Evolutionary conservation across 768 basidiomycete species (phyloP).

Genomic region (Panaeolus papilionaceus): DNA sequence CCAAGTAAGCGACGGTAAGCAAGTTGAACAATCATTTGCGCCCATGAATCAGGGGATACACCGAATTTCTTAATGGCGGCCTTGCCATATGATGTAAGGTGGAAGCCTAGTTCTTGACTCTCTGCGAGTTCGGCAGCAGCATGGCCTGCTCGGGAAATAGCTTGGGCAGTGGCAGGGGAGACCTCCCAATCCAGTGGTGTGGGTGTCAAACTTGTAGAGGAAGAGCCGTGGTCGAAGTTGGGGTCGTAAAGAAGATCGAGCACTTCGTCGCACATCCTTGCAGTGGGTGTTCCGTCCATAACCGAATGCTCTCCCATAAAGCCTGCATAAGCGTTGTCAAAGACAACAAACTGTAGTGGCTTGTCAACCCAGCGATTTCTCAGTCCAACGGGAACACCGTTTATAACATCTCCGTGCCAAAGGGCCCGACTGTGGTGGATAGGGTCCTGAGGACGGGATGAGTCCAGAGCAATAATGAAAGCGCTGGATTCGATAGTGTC

Average conservation of each 20-base stretch:
- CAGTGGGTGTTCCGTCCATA: conserved; percentile 90
- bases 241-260: conserved; percentile 64
- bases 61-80: conserved; percentile 84
- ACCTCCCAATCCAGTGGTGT: conserved; percentile 70
- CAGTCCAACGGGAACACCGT: conserved; percentile 58
- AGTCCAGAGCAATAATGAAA: conserved; percentile 83
- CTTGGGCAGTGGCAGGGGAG: conserved; percentile 47
- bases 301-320: conserved; percentile 93
- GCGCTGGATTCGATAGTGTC: conserved; percentile 84
- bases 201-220: conserved; percentile 40
- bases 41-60: conserved; percentile 94
- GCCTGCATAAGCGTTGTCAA: conserved; percentile 81
- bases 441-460: conserved; percentile 54
- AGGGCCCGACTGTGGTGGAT: conserved; percentile 70
- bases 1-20: conserved; percentile 80
- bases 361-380: conserved; percentile 90
- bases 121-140: conserved; percentile 64
- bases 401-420: conserved; percentile 80
- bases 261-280: conserved; percentile 73
- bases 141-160: conserved; percentile 62
- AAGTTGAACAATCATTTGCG: conserved; percentile 90
- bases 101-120: conserved; percentile 66
- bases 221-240: conserved; percentile 66
- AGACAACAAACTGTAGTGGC: conserved; percentile 86
- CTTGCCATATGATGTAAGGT: conserved; percentile 83